Percentiles rank a stretch among this genome's conserved stretches.
phyloP scores from a whole-genome alignment of 2,329 filamentous ascomycete genomes.

The Bipolaris bicolor region DNA sequence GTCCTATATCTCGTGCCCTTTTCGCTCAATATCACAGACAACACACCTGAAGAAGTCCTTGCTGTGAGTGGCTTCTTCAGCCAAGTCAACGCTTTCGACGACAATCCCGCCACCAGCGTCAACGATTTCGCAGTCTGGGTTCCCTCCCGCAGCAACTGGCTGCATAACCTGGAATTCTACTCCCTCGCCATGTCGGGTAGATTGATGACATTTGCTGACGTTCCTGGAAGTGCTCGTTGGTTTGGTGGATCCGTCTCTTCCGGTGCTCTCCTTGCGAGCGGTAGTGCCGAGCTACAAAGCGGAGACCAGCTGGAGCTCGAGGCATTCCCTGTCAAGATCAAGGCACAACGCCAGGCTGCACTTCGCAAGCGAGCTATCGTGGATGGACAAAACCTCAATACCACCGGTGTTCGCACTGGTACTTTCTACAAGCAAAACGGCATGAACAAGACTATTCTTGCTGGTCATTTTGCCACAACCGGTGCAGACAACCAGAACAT shows the following conservation, averaged over 20 bases:
- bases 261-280: constrained; percentile 73
- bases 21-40: constrained; percentile 75
- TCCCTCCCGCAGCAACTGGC: constrained; percentile 82
- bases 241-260: constrained; percentile 86
- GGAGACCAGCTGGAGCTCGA: constrained; percentile 41
- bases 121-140: constrained; percentile 91
- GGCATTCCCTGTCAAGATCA: constrained; percentile 53
- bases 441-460: constrained; percentile 84
- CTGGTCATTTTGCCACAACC: constrained; percentile 80
- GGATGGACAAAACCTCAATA: constrained; percentile 53
- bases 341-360: constrained; percentile 28
- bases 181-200: constrained; percentile 73
- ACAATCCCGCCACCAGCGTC: constrained; percentile 65
- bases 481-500: constrained; percentile 72
- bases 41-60: constrained; percentile 73
- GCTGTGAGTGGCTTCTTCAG: constrained; percentile 82
- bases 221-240: constrained; percentile 66
- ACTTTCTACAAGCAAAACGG: constrained; percentile 73
- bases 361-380: constrained; percentile 52
- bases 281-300: constrained; percentile 69
- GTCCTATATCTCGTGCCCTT: constrained; percentile 79
- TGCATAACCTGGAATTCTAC: constrained; percentile 73
- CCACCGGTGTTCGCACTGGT: constrained; percentile 76
- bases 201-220: constrained; percentile 72
- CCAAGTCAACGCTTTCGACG: constrained; percentile 70